A percentile compares a stretch with the other conserved stretches of the same genome.
phyloP scores from a whole-genome alignment of 805 yeast species.

The Maudiozyma turicensis region DNA sequence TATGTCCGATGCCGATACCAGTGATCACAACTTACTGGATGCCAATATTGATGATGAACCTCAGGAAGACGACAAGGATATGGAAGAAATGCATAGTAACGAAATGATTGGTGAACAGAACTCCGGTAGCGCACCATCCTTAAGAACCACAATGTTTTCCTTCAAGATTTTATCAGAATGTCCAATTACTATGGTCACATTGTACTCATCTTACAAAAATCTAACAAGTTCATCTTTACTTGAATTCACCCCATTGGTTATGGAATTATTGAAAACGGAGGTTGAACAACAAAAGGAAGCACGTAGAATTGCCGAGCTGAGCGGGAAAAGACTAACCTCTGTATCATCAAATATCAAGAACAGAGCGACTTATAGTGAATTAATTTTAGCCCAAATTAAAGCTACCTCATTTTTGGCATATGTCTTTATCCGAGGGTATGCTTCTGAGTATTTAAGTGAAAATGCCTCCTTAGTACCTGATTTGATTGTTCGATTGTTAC shows the following conservation, averaged over 20 bases:
- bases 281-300: constrained; percentile 74
- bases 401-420: constrained; percentile 93
- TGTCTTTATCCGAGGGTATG: constrained; percentile 75
- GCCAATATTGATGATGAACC: constrained; percentile 4
- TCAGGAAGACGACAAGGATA: neutral
- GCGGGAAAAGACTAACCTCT: constrained; percentile 53
- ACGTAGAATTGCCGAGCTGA: constrained; percentile 44
- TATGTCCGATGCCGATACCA: neutral
- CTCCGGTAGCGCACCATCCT: constrained; percentile 29
- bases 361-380: constrained; percentile 75
- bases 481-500: constrained; percentile 70
- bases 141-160: constrained; percentile 63
- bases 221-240: constrained; percentile 64
- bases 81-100: neutral
- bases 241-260: constrained; percentile 69
- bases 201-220: constrained; percentile 78
- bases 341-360: constrained; percentile 70
- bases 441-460: constrained; percentile 49
- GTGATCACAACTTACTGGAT: constrained; percentile 4
- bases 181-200: constrained; percentile 91
- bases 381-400: constrained; percentile 86
- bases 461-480: constrained; percentile 70
- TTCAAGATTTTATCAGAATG: constrained; percentile 92
- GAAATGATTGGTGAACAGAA: neutral
- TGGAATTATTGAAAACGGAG: constrained; percentile 63